Evolutionary conservation across 1,284 basidiomycete species (phyloP), one percentile per base, ranked within the genome.

Genomic region (Cryptococcus deneoformans): DNA sequence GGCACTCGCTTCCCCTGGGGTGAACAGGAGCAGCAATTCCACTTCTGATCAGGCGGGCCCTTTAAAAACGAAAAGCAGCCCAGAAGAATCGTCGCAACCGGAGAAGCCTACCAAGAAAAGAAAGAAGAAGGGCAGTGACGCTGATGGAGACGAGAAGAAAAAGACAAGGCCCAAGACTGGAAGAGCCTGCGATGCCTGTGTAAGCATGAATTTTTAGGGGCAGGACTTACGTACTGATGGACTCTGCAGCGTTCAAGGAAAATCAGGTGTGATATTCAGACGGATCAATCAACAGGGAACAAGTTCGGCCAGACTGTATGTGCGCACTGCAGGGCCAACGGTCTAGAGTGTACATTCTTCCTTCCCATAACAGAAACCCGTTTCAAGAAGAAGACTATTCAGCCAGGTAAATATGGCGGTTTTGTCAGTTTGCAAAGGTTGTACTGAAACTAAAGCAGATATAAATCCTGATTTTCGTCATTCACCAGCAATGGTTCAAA

Each of bases 361-460:
- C 84, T 98, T 20, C 95, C 95, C 51, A 98, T 99, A 69, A 92
- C 94, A 16, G 95, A 98, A 77, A 99, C 94, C 0, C 86, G 94
- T 11, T 98, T 97, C 83, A 97, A 97, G 81, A 95, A 95, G 81
- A 91, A 92, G 34, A 24, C 16, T 29, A 47, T 11, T 35, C 43
- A 10, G 79, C 87, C 87, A 87, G 61, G 68, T 71, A 58, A 66
- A 61, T 46, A n/a, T 20, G 47, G 46, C 36, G 37, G 34, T 16
- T 35, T 42, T 34, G 35, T 49, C 20, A 20, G 24, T 38, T 42
- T 16, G 14, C 46, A 35, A 50, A 20, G 50, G 59, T 53, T 48
- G 47, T 20, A 20, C 20, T 20, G 20, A 20, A 20, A 52, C 35
- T 34, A 11, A 14, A 50, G 46, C 20, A 50, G 50, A 51, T 24